A percentile compares a stretch with the other conserved stretches of the same genome.
Evolutionary conservation across 306 rosid species (phyloP).

Genomic region (Sicyos baderoa): DNA sequence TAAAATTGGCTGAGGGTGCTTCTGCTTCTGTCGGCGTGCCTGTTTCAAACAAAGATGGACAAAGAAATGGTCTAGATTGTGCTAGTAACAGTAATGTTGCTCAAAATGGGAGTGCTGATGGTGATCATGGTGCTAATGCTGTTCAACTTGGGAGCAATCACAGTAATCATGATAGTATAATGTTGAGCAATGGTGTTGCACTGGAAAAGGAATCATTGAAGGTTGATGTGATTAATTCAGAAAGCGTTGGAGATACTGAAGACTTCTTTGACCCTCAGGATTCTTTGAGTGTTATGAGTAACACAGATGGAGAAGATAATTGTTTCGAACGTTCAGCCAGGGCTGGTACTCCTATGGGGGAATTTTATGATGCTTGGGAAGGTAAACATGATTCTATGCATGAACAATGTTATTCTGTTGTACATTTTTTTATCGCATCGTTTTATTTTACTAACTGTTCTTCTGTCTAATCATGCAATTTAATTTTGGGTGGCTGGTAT

Average conservation of each 20-base stretch:
- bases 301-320: constrained; percentile 72
- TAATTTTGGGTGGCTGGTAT: not conserved
- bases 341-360: constrained; percentile 37
- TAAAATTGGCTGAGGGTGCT: constrained; percentile 35
- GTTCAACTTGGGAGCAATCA: constrained; percentile 29
- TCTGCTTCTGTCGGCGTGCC: constrained; percentile 29
- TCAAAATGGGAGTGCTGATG: constrained; percentile 21
- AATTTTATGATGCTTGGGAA: constrained; percentile 87
- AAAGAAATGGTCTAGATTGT: constrained; percentile 25
- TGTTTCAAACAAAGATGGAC: constrained; percentile 33
- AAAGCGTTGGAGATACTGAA: constrained; percentile 49
- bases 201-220: constrained; percentile 25
- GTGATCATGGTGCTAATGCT: constrained; percentile 24
- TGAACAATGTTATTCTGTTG: not conserved
- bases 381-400: constrained; percentile 37
- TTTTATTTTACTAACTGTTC: not conserved
- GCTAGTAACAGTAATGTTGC: constrained; percentile 20
- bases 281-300: constrained; percentile 56
- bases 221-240: constrained; percentile 26
- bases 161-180: constrained; percentile 23
- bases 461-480: not conserved
- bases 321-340: constrained; percentile 37
- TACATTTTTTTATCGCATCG: not conserved
- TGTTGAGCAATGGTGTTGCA: constrained; percentile 23
- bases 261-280: constrained; percentile 76